These are phyloP conservation scores for Lactuca sativa DNA, from an alignment of 129 eudicot species.

Conservation along the genomic window DNA sequence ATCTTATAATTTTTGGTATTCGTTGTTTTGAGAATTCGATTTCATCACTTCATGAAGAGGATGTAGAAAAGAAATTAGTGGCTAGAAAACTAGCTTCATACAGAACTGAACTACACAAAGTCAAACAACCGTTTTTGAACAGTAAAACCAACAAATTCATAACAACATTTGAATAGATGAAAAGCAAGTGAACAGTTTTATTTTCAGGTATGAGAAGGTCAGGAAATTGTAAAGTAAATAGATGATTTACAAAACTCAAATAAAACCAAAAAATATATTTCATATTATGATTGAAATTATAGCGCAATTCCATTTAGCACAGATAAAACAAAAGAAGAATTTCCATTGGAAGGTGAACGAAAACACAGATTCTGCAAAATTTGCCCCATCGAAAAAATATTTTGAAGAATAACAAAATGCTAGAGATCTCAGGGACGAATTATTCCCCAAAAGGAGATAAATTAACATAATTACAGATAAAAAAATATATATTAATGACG, in stretches of 20 bases:
- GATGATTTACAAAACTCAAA: slow-evolving; percentile 14
- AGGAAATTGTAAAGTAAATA: neutral
- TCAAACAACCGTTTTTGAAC: slow-evolving; percentile 36
- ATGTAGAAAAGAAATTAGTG: neutral
- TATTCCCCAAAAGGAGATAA: slow-evolving; percentile 10
- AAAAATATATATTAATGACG: slow-evolving; percentile 17
- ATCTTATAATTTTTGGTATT: neutral
- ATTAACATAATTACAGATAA: neutral
- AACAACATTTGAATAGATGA: neutral
- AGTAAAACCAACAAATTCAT: slow-evolving; percentile 34
- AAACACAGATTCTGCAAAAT: neutral
- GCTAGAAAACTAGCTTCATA: slow-evolving; percentile 19
- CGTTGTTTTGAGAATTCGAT: neutral
- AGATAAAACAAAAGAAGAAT: slow-evolving; percentile 17
- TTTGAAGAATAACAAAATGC: slow-evolving; percentile 27
- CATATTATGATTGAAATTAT: slow-evolving; percentile 1
- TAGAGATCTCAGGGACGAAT: slow-evolving; percentile 42
- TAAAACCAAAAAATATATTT: neutral
- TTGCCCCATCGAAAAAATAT: neutral
- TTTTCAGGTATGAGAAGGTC: slow-evolving; percentile 11
- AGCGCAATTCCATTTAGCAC: neutral
- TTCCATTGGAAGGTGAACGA: slow-evolving; percentile 4
- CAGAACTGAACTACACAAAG: slow-evolving; percentile 20
- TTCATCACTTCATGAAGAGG: neutral
- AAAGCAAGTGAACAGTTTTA: slow-evolving; percentile 20